phyloP scores from a whole-genome alignment of 805 yeast genomes.

The Myxozyma sirexii region DNA sequence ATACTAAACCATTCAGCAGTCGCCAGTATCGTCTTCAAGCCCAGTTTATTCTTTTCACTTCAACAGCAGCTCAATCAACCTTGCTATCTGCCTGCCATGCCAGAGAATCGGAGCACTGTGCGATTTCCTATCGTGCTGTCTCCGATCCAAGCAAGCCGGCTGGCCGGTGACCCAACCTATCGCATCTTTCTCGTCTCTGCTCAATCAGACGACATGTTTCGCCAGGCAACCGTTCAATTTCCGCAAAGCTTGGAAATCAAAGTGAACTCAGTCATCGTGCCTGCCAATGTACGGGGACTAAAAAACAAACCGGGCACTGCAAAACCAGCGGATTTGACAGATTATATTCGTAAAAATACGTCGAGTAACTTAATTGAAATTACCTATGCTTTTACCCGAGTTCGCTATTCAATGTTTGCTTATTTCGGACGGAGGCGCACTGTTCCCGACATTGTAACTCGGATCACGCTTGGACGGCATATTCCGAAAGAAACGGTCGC shows the following conservation, averaged over 20 bases:
- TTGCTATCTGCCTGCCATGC: slow-evolving; percentile 12
- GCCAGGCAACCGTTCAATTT: slow-evolving; percentile 52
- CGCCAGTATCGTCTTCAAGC: slow-evolving; percentile 29
- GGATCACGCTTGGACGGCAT: slow-evolving; percentile 52
- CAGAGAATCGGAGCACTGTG: slow-evolving; percentile 16
- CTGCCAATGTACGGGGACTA: slow-evolving; percentile 68
- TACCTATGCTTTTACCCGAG: slow-evolving; percentile 60
- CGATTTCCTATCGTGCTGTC: slow-evolving; percentile 47
- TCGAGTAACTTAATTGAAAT: slow-evolving; percentile 52
- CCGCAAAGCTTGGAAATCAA: slow-evolving; percentile 73
- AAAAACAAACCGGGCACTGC: slow-evolving; percentile 78
- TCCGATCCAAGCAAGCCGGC: slow-evolving; percentile 47
- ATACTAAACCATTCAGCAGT: neutral
- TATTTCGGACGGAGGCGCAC: slow-evolving; percentile 59
- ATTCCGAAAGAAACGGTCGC: slow-evolving; percentile 57
- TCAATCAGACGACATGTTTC: slow-evolving; percentile 23
- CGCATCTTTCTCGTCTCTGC: slow-evolving; percentile 59
- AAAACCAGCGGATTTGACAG: slow-evolving; percentile 77
- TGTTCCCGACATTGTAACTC: slow-evolving; percentile 48
- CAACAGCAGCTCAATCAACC: slow-evolving; percentile 32
- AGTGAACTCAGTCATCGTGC: slow-evolving; percentile 56
- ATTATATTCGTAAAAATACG: slow-evolving; percentile 40
- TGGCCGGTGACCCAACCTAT: slow-evolving; percentile 41
- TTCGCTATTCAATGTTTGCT: slow-evolving; percentile 55
- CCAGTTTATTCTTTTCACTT: slow-evolving; percentile 39